Evolutionary conservation across 495 filamentous ascomycete species (phyloP), one percentile per base, ranked within the genome.

Genomic region (Xylaria castorea): DNA sequence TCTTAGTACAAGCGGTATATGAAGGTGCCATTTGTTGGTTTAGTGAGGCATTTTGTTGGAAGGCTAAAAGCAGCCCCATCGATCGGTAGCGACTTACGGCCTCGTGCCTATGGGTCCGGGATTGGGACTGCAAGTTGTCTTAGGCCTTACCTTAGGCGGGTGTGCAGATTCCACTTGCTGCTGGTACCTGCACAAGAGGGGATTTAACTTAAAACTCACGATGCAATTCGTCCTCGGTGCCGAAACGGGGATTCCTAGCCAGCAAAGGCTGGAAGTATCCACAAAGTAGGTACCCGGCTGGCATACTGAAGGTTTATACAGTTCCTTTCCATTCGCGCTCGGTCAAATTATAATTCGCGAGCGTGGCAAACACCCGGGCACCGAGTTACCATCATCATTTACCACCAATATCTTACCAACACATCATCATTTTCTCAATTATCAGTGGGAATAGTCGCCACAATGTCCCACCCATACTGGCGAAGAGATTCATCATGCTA

Each of bases 31-130:
- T 32, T 27, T 66, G 40, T 48, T 6, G 27, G 57, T 55, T 57
- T 18, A 51, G 46, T 71, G 68, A 71, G 68, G 68, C 68, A 71
- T 71, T 71, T 70, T 71, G 58, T 71, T 53, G 42, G 46, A 62
- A 50, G 67, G 36, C 66, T 57, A 68, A 57, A 68, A 68, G 66
- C 66, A 68, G 66, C 66, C 66, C 66, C 66, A 57, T 68, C 30
- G n/a, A 22, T 55, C 30, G 66, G 50, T 68, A 57, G 66, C 64
- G 46, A 67, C 64, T 67, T 22, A 22, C 34, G 34, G 55, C 27
- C 36, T 36, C 18, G 55, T 32, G n/a, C n/a, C 58, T 14, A 22
- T 50, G 63, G 42, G 42, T 2, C 62, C 6, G 62, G 42, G 14
- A 65, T 25, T 42, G 16, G 18, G 20, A 14, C n/a, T 25, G 18